Conservation (phyloP, 1,139 yeast genomes). For the Pichia terricola region DNA sequence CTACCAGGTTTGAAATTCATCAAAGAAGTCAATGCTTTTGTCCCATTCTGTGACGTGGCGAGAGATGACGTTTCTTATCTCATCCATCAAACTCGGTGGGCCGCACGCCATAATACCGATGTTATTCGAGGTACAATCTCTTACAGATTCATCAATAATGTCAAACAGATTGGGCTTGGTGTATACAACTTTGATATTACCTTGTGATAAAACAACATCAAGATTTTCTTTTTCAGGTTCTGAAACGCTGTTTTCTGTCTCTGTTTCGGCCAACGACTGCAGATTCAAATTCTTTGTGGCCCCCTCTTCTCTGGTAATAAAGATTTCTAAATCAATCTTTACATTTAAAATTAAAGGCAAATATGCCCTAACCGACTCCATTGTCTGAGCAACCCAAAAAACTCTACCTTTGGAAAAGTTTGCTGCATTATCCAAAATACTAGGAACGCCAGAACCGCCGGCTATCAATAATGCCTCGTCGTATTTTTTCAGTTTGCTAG, state of each 20-base stretch:
- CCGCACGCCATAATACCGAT: slow-evolving; percentile 36
- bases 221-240: slow-evolving; percentile 1
- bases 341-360: slow-evolving; percentile 1
- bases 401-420: slow-evolving; percentile 13
- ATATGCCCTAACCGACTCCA: slow-evolving; percentile 6
- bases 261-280: not conserved
- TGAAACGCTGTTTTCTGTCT: not conserved
- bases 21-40: slow-evolving; percentile 18
- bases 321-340: slow-evolving; percentile 9
- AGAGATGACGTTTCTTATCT: slow-evolving; percentile 17
- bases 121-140: slow-evolving; percentile 26
- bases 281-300: not conserved
- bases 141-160: slow-evolving; percentile 28
- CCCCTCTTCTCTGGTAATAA: slow-evolving; percentile 10
- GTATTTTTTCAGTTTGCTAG: slow-evolving; percentile 30
- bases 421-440: slow-evolving; percentile 18
- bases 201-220: not conserved
- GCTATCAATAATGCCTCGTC: slow-evolving; percentile 47
- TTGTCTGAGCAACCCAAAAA: slow-evolving; percentile 11
- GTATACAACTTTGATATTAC: slow-evolving; percentile 22
- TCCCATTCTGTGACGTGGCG: slow-evolving; percentile 8
- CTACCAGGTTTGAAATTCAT: slow-evolving; percentile 18
- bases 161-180: slow-evolving; percentile 34
- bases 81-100: slow-evolving; percentile 37
- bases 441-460: slow-evolving; percentile 41